phyloP scores from a whole-genome alignment of 2,329 filamentous ascomycete species.

The Aspergillus pseudonomiae region DNA sequence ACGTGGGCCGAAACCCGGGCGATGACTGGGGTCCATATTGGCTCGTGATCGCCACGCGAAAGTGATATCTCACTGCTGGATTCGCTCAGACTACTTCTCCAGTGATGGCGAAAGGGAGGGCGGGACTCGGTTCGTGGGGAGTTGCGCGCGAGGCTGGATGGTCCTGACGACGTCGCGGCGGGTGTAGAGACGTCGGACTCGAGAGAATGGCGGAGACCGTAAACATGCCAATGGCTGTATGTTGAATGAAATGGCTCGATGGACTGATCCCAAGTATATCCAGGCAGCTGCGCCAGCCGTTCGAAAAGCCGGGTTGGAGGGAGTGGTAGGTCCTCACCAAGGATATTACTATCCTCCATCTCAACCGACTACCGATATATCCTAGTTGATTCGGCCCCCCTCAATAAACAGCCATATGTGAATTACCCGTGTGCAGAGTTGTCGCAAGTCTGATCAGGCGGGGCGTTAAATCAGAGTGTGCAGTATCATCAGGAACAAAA shows the following conservation, averaged over 20 bases:
- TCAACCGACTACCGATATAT: slow-evolving; percentile 24
- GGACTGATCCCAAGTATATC: slow-evolving; percentile 76
- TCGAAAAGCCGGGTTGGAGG: slow-evolving; percentile 72
- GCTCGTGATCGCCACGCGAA: slow-evolving; percentile 43
- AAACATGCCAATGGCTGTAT: slow-evolving; percentile 88
- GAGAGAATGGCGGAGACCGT: slow-evolving; percentile 61
- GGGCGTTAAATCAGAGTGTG: slow-evolving; percentile 15
- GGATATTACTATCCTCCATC: slow-evolving; percentile 41
- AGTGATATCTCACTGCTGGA: slow-evolving; percentile 48
- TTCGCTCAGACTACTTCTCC: slow-evolving; percentile 56
- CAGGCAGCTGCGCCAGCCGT: slow-evolving; percentile 70
- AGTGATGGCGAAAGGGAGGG: slow-evolving; percentile 48
- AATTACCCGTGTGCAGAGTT: slow-evolving; percentile 3
- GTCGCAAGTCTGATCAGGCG: slow-evolving; percentile 13
- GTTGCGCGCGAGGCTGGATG: slow-evolving; percentile 47
- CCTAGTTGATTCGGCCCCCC: slow-evolving; percentile 14
- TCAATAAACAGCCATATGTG: slow-evolving; percentile 28
- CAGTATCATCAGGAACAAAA: slow-evolving; percentile 29
- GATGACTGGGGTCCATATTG: slow-evolving; percentile 65
- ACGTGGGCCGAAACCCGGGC: slow-evolving; percentile 82
- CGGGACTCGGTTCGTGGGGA: slow-evolving; percentile 47
- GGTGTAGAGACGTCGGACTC: slow-evolving; percentile 52
- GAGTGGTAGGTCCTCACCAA: slow-evolving; percentile 52
- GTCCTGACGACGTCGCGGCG: slow-evolving; percentile 47
- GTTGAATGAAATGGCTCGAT: slow-evolving; percentile 56